Evolutionary conservation across 257 asterid species (phyloP).

Genomic region (Osmanthus fragrans): DNA sequence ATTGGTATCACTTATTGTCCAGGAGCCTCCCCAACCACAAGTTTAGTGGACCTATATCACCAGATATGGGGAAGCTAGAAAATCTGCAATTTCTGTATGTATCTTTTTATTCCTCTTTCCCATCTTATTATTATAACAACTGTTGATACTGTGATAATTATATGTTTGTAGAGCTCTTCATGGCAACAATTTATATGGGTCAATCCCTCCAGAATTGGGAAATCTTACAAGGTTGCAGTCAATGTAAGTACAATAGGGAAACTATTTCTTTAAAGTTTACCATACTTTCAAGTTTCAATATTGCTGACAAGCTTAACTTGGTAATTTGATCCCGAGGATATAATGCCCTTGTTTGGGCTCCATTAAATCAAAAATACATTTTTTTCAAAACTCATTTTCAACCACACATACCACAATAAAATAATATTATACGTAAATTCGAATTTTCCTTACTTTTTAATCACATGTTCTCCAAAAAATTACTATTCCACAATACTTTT

Average conservation of each 20-base stretch:
- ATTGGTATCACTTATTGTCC: constrained; percentile 33
- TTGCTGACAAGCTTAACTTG: constrained; percentile 17
- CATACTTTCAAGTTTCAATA: constrained; percentile 12
- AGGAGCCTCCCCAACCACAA: constrained; percentile 93
- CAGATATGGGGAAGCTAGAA: constrained; percentile 86
- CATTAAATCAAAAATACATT: no score
- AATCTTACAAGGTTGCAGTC: constrained; percentile 82
- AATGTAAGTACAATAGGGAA: constrained; percentile 55
- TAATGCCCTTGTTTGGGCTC: neutral
- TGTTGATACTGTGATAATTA: constrained; percentile 31
- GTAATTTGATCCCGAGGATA: constrained; percentile 1
- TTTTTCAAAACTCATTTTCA: no score
- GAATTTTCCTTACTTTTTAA: no score
- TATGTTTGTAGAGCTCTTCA: constrained; percentile 73
- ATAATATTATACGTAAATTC: no score
- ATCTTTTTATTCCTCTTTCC: constrained; percentile 28
- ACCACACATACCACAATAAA: no score
- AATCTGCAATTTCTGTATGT: constrained; percentile 80
- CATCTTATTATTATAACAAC: constrained; percentile 8
- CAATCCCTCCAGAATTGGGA: constrained; percentile 86
- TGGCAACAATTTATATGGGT: constrained; percentile 81
- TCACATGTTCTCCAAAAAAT: no score
- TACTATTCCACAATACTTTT: no score
- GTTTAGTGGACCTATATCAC: constrained; percentile 81
- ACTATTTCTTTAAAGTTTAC: constrained; percentile 13